Evolutionary conservation across 2,329 filamentous ascomycete genomes (phyloP).

Genomic region (Rugonectria rugulosa): DNA sequence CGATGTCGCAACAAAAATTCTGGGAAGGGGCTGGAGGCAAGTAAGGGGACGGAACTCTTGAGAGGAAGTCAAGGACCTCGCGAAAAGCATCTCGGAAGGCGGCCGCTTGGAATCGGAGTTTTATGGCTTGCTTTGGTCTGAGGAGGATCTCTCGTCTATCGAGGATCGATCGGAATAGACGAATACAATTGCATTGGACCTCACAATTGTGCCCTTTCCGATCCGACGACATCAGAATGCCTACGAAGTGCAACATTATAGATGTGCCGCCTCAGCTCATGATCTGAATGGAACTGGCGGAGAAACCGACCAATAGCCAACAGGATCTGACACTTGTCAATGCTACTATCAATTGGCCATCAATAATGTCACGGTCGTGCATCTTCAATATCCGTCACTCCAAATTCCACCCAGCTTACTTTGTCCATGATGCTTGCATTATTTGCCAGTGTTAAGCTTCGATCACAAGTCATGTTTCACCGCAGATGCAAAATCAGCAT

Average conservation of each 20-base stretch:
- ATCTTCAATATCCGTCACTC: not conserved
- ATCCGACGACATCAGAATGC: slow-evolving; percentile 13
- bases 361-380: not conserved
- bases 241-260: not conserved
- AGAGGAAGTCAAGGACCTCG: slow-evolving; percentile 44
- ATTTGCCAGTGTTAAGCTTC: too few species aligned
- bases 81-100: slow-evolving; percentile 50
- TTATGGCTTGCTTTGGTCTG: slow-evolving; percentile 54
- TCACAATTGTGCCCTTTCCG: slow-evolving; percentile 22
- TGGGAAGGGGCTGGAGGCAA: slow-evolving; percentile 34
- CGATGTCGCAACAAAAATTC: slow-evolving; percentile 38
- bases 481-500: not conserved
- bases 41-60: slow-evolving; percentile 36
- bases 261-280: slow-evolving; percentile 1
- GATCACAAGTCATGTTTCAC: not conserved
- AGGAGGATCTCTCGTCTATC: slow-evolving; percentile 52
- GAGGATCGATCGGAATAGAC: slow-evolving; percentile 53
- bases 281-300: not conserved
- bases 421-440: too few species aligned
- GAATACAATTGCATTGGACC: slow-evolving; percentile 52
- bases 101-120: slow-evolving; percentile 56
- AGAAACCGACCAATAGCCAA: too few species aligned
- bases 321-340: slow-evolving; percentile 3
- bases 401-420: too few species aligned
- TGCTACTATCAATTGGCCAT: not conserved